A percentile compares a stretch with the other conserved stretches of the same genome.
Evolutionary conservation across 495 filamentous ascomycete species (phyloP).

Genomic region (Penicillium pancosmium): DNA sequence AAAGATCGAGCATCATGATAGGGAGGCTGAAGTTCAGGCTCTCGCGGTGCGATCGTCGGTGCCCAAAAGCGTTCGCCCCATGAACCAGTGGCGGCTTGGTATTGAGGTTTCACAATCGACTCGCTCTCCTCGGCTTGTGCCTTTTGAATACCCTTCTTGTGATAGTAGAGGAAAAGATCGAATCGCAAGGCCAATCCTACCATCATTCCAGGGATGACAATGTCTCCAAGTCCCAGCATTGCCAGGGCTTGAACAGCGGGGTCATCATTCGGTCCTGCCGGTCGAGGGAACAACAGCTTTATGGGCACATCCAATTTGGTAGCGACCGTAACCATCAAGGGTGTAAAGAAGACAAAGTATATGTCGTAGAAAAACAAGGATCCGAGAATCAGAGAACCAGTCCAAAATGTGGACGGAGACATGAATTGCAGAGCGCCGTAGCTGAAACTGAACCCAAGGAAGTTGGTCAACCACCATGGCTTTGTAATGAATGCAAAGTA

Average conservation of each 20-base stretch:
- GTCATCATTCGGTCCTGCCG: constrained; percentile 43
- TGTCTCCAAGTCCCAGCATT: constrained; percentile 92
- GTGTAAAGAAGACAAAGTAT: constrained; percentile 96
- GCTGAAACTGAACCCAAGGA: constrained; percentile 83
- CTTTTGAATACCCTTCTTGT: constrained; percentile 53
- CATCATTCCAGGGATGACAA: constrained; percentile 93
- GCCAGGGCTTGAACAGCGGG: constrained; percentile 54
- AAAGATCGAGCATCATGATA: constrained; percentile 57
- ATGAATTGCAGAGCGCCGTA: constrained; percentile 81
- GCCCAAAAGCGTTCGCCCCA: constrained; percentile 93
- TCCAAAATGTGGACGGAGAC: constrained; percentile 87
- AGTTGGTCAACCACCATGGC: constrained; percentile 81
- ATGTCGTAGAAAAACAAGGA: constrained; percentile 95
- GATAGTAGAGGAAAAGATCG: constrained; percentile 83
- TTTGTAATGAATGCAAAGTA: constrained; percentile 74
- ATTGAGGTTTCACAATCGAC: constrained; percentile 54
- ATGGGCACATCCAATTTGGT: constrained; percentile 89
- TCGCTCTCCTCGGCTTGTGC: constrained; percentile 38
- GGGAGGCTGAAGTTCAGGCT: constrained; percentile 40
- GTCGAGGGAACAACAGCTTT: constrained; percentile 84
- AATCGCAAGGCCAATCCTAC: constrained; percentile 86
- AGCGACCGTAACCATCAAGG: constrained; percentile 94
- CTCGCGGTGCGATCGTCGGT: constrained; percentile 27
- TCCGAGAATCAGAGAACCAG: constrained; percentile 73
- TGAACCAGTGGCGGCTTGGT: constrained; percentile 61